Percentiles rank a stretch among this genome's conserved stretches.
Conservation (phyloP, 1,284 basidiomycete genomes). For the Ustilago bromivora region DNA sequence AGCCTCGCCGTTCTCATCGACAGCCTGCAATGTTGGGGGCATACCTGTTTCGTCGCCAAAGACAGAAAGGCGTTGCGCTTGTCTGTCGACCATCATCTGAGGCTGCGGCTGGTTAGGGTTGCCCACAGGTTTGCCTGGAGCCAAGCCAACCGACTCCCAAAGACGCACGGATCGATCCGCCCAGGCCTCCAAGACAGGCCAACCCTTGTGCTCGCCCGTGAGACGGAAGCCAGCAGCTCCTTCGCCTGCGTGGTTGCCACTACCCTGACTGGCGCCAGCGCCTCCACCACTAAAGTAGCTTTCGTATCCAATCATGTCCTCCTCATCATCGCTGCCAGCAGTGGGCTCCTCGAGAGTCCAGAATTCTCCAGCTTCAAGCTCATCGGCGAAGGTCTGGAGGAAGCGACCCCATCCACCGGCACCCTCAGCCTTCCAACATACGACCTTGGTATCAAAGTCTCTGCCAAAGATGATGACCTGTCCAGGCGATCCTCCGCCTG, state of each 20-base stretch:
- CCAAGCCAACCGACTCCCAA: conserved; percentile 63
- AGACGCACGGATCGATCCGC: conserved; percentile 63
- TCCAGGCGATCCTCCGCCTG: conserved; percentile 77
- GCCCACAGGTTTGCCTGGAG: conserved; percentile 48
- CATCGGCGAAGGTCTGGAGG: conserved; percentile 91
- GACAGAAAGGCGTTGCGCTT: conserved; percentile 34
- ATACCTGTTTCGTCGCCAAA: conserved; percentile 32
- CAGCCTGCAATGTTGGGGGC: conserved; percentile 22
- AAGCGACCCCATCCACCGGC: conserved; percentile 93
- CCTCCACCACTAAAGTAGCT: conserved; percentile 63
- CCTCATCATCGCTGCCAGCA: conserved; percentile 56
- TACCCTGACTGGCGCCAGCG: conserved; percentile 58
- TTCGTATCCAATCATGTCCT: conserved; percentile 67
- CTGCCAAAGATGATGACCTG: conserved; percentile 98
- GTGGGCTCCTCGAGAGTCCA: conserved; percentile 57
- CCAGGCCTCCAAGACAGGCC: conserved; percentile 68
- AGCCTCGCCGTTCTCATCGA: conserved; percentile 52
- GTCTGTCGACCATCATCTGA: conserved; percentile 33
- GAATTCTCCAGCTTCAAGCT: conserved; percentile 84
- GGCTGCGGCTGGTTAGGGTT: conserved; percentile 32
- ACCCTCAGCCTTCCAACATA: conserved; percentile 80
- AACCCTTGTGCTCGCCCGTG: conserved; percentile 63
- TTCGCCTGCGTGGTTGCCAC: conserved; percentile 63
- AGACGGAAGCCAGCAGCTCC: conserved; percentile 61
- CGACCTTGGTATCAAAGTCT: conserved; percentile 97